phyloP scores from a whole-genome alignment of 139 green algal genomes.

The Chlamydomonas schloesseri region DNA sequence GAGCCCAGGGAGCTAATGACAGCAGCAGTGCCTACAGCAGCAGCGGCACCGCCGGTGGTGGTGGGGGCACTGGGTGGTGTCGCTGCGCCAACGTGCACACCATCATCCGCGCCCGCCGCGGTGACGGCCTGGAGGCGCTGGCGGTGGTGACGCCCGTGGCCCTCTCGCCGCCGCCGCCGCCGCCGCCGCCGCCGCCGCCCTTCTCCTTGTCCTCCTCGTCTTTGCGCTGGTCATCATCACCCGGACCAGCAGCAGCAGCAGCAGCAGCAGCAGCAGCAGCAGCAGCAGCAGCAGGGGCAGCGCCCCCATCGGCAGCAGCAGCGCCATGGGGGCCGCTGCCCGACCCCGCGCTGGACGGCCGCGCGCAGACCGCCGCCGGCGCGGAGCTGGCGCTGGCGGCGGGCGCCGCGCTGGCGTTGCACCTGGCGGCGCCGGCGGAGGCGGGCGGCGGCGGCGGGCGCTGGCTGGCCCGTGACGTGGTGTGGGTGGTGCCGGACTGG shows the following conservation, averaged over 20 bases:
- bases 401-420: slow-evolving; percentile 49
- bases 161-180: slow-evolving; percentile 12
- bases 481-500: slow-evolving; percentile 77
- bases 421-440: slow-evolving; percentile 47
- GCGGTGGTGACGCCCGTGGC: slow-evolving; percentile 71
- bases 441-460: background rate
- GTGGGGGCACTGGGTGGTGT: no score
- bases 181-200: no score
- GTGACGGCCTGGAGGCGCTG: slow-evolving; percentile 76
- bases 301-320: no score
- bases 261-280: no score
- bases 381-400: slow-evolving; percentile 10
- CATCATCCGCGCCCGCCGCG: slow-evolving; percentile 55
- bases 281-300: no score
- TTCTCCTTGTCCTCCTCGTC: no score
- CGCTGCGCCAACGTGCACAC: slow-evolving; percentile 63
- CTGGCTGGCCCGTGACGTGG: slow-evolving; percentile 80
- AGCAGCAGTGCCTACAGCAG: no score
- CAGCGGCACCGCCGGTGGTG: no score
- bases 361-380: slow-evolving; percentile 18
- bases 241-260: no score
- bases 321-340: no score
- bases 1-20: no score
- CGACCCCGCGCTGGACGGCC: slow-evolving; percentile 1
- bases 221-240: no score